Base-by-base conservation (phyloP, 257 asterid species). In the Nicotiana knightiana region DNA sequence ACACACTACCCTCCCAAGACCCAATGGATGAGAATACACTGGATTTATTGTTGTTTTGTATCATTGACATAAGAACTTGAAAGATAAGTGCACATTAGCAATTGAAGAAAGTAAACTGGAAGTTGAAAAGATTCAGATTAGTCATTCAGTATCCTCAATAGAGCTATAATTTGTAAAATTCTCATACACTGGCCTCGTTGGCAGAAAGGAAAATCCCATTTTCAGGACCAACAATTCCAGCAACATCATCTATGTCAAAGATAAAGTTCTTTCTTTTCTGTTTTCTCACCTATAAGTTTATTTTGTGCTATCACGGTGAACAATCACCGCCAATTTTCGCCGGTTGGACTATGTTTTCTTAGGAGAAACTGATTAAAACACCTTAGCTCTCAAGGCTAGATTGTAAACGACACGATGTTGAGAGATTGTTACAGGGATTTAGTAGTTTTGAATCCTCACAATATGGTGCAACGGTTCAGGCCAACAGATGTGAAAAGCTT, bases 381-480 rank as follows among this genome's bases (percentile, higher is more conserved):
- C 67, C 67, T n/a, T 13, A 5, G 58, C 58, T 24, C 33, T 61
- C 17, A 51, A 15, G 30, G 79, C n/a, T 55, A 0, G 43, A 48
- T 43, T n/a, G 16, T 37, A 24, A 43, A 26, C 0, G 0, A 48
- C 15, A 26, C 1, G 26, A 24, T 8, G 26, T 48, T 26, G 62
- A 33, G 16, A 30, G 26, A 26, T 73, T 0, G 3, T 73, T 15
- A 16, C 26, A 1, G 10, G 62, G 62, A 15, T 26, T 73, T 73
- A 46, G 7, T 51, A 0, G 9, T 26, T 26, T 15, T 75, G 63
- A 75, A 51, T 26, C 46, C 85, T 91, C 90, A 96, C 91, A 94
- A 65, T 61, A 96, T 91, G 88, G 97, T 86, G 84, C 99, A 96
- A 70, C 92, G 87, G 80, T 91, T 87, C 84, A 96, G 88, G 46